These are phyloP conservation scores for Carex arenaria DNA, from an alignment of 202 grass and related monocot species.

Conservation along the genomic window DNA sequence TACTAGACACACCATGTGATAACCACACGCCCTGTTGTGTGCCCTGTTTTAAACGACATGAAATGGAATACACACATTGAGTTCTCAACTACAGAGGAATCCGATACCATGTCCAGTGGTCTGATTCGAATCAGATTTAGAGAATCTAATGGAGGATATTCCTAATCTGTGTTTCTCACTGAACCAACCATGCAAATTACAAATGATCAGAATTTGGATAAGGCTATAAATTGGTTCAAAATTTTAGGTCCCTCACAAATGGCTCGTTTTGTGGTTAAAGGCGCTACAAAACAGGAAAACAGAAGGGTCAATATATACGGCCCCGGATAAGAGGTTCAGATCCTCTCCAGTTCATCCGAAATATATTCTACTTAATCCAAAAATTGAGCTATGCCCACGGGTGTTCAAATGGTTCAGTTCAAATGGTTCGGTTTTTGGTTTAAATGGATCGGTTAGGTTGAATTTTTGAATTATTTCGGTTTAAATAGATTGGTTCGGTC, in stretches of 20 bases:
- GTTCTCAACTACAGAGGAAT: not conserved
- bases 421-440: no score
- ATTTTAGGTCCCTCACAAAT: not conserved
- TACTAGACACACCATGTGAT: no score
- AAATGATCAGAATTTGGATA: not conserved
- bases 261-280: not conserved
- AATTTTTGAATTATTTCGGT: no score
- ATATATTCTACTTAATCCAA: no score
- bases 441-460: no score
- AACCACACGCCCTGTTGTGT: no score
- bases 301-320: not conserved
- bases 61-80: not conserved
- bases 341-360: not conserved
- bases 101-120: not conserved
- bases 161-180: not conserved
- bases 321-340: not conserved
- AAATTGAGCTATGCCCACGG: no score
- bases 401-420: no score
- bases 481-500: no score
- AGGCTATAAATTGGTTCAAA: not conserved
- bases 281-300: not conserved
- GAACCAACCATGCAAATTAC: not conserved
- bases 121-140: not conserved
- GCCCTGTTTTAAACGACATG: not conserved
- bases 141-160: not conserved